Evolutionary conservation across 345 rosid genomes (phyloP).

Genomic region (Ceriops zippeliana): DNA sequence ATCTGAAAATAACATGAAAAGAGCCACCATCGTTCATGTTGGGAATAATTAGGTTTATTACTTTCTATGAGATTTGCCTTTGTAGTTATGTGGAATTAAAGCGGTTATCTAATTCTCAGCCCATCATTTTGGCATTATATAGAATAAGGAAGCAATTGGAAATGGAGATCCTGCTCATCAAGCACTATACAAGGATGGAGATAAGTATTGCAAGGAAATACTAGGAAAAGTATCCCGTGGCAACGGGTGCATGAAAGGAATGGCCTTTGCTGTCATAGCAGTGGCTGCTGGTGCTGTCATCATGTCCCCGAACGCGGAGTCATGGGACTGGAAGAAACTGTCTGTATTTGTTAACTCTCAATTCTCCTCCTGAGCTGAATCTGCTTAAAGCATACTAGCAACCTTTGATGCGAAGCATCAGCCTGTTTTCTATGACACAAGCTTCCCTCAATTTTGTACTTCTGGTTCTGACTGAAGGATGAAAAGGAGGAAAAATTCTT

Average conservation of each 20-base stretch:
- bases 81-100: not conserved
- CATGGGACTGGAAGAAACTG: conserved; percentile 37
- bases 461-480: conserved; percentile 12
- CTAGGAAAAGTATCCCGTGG: conserved; percentile 46
- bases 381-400: not conserved
- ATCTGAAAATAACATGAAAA: not conserved
- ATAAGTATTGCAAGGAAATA: conserved; percentile 53
- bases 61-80: not conserved
- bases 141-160: conserved; percentile 58
- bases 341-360: conserved; percentile 29
- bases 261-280: conserved; percentile 38
- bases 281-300: conserved; percentile 50
- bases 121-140: conserved; percentile 19
- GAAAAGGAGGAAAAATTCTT: conserved; percentile 2
- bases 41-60: too few species aligned
- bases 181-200: conserved; percentile 42
- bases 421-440: conserved; percentile 14
- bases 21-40: too few species aligned
- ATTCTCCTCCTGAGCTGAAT: conserved; percentile 9
- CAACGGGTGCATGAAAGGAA: conserved; percentile 42
- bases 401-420: conserved; percentile 25
- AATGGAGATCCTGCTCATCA: conserved; percentile 29
- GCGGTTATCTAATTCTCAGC: not conserved
- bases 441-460: conserved; percentile 21
- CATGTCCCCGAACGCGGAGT: conserved; percentile 30